Evolutionary conservation across 306 rosid genomes (phyloP).

Genomic region (Gleditsia sinensis): DNA sequence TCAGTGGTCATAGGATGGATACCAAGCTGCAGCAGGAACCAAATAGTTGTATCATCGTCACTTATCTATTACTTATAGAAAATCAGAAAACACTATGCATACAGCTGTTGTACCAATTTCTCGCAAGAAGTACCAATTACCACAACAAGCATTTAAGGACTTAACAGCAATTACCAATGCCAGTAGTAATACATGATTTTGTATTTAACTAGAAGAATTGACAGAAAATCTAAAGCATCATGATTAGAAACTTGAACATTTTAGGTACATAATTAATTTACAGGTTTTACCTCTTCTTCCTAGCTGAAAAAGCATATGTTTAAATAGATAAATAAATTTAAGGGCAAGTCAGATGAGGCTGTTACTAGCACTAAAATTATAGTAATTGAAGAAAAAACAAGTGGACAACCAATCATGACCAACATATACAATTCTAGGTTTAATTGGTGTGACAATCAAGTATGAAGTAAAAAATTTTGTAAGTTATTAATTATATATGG

Average conservation of each 20-base stretch:
- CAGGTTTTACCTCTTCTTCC: conserved; percentile 21
- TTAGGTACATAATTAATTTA: not conserved
- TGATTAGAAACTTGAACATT: not conserved
- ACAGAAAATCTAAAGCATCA: not conserved
- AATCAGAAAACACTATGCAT: not conserved
- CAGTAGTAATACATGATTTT: not conserved
- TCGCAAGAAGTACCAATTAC: too few species aligned
- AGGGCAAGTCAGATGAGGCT: not conserved
- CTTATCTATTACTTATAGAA: not conserved
- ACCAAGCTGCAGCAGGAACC: conserved; percentile 67
- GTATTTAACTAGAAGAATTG: not conserved
- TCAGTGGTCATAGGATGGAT: conserved; percentile 41
- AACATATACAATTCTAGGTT: not conserved
- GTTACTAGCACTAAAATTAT: conserved; percentile 3
- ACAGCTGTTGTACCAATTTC: not conserved
- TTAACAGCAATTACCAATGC: not conserved
- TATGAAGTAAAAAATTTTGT: not conserved
- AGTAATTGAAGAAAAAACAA: conserved; percentile 4
- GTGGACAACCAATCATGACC: not conserved
- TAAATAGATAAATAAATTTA: not conserved
- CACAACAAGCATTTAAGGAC: not conserved
- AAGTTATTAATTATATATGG: not conserved
- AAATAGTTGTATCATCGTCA: conserved; percentile 21
- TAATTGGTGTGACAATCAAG: not conserved
- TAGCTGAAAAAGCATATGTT: not conserved